Percentiles rank a stretch among this genome's conserved stretches.
phyloP scores from a whole-genome alignment of 2,329 filamentous ascomycete species.

The Colletotrichum destructivum region DNA sequence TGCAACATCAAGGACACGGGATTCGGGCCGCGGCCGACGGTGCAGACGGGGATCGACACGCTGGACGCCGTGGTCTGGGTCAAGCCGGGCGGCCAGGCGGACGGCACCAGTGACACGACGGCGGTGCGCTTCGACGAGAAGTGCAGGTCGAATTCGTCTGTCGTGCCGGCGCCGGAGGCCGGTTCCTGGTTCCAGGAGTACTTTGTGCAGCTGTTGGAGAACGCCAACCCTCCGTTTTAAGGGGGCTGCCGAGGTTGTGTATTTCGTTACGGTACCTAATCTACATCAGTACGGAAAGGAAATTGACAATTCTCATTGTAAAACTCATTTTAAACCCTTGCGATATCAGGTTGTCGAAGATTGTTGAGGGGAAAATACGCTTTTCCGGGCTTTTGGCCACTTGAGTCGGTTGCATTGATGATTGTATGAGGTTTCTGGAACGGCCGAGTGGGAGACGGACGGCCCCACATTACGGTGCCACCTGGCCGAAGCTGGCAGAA shows the following conservation, averaged over 20 bases:
- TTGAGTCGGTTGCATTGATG: too few relatives aligned
- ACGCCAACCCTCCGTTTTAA: conserved; percentile 69
- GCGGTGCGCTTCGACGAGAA: conserved; percentile 60
- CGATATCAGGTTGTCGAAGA: too few relatives aligned
- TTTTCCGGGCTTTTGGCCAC: too few relatives aligned
- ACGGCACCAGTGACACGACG: conserved; percentile 52
- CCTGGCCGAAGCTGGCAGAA: too few relatives aligned
- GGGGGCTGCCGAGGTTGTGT: too few relatives aligned
- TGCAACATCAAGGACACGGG: conserved; percentile 71
- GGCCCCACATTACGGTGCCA: too few relatives aligned
- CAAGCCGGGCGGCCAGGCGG: conserved; percentile 65
- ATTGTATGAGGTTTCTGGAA: too few relatives aligned
- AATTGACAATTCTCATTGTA: too few relatives aligned
- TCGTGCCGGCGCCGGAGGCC: conserved; percentile 78
- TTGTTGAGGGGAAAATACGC: too few relatives aligned
- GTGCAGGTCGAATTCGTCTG: conserved; percentile 67
- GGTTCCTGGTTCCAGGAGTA: conserved; percentile 78
- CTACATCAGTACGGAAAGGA: neutral
- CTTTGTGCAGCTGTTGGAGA: conserved; percentile 70
- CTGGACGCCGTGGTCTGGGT: conserved; percentile 73
- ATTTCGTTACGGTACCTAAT: too few relatives aligned
- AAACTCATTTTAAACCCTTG: too few relatives aligned
- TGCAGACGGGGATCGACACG: conserved; percentile 64
- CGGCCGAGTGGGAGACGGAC: too few relatives aligned
- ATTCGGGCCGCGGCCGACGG: conserved; percentile 68